These are phyloP conservation scores for Exserohilum turcica DNA, from an alignment of 2,329 filamentous ascomycete species.

Conservation along the genomic window DNA sequence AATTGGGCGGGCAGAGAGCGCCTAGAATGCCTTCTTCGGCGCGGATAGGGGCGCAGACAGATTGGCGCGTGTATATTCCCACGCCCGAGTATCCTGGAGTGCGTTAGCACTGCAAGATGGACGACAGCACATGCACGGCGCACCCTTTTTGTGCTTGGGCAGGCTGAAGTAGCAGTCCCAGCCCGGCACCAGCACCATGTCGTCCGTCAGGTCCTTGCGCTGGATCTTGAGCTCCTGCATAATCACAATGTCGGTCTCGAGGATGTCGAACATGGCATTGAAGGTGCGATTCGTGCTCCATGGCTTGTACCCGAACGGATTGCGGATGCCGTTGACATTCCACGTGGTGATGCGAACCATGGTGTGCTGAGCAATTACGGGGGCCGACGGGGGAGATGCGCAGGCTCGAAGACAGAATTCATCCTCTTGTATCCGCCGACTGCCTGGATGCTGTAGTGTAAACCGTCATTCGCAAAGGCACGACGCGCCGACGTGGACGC, in stretches of 20 bases:
- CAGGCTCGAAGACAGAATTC: slow-evolving; percentile 2
- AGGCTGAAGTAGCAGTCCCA: slow-evolving; percentile 98
- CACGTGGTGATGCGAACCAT: slow-evolving; percentile 78
- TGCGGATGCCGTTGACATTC: slow-evolving; percentile 62
- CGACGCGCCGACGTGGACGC: slow-evolving; percentile 19
- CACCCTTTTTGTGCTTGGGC: slow-evolving; percentile 91
- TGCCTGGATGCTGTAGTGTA: not conserved
- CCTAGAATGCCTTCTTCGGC: slow-evolving; percentile 96
- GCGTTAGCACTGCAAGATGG: slow-evolving; percentile 17
- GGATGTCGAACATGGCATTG: slow-evolving; percentile 84
- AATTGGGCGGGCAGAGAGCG: slow-evolving; percentile 73
- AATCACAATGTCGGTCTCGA: slow-evolving; percentile 90
- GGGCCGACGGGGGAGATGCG: slow-evolving; percentile 10
- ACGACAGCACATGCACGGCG: not conserved
- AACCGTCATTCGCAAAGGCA: not conserved
- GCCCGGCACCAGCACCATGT: slow-evolving; percentile 92
- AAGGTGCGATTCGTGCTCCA: slow-evolving; percentile 56
- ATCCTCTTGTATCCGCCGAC: slow-evolving; percentile 6
- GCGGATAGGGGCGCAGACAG: slow-evolving; percentile 80
- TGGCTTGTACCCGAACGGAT: slow-evolving; percentile 60
- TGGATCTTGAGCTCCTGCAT: slow-evolving; percentile 98
- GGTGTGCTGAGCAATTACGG: slow-evolving; percentile 7
- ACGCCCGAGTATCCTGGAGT: slow-evolving; percentile 87
- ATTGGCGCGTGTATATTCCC: slow-evolving; percentile 90
- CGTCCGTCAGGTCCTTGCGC: slow-evolving; percentile 85